Evolutionary conservation across 1,139 yeast species (phyloP), one percentile per base, ranked within the genome.

Genomic region (Hyphopichia fennica): DNA sequence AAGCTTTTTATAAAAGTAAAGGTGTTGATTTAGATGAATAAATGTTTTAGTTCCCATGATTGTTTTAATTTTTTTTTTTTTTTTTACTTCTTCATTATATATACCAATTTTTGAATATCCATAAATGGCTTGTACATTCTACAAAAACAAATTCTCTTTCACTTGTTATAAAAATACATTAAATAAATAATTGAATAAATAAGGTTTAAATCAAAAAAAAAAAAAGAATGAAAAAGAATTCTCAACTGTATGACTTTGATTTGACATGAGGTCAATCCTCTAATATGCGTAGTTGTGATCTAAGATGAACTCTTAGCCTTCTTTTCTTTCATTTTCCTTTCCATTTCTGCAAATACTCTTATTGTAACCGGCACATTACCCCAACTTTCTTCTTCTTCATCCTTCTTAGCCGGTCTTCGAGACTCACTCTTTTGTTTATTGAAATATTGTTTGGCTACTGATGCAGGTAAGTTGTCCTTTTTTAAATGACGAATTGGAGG

Each of bases 301-400:
- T 10, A 25, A 9, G 28, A 25, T 7, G 28, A 4, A 25, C n/a
- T 11, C 11, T 20, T 20, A n/a, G 20, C 14, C 43, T 46, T 49
- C 48, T 65, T 72, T 40, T 68, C 65, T 50, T 82, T 82, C 57
- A 85, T 66, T 54, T 71, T 72, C 67, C 82, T 80, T 62, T 91
- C 97, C 41, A 88, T 80, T 54, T 86, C 86, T 3, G 96, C 89
- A 69, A 91, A 91, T 2, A 82, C 96, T 46, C 80, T 75, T 48
- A 91, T 82, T 28, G 87, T 81, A 13, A 84, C 74, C 13, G 96
- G 95, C 36, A 89, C 82, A 40, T 78, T 83, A 5, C 74, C 78
- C 88, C 91, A 86, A 8, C 71, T 73, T 39, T 60, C 67, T 1
- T 58, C 65, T 16, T 60, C 65, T 47, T 57, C 47, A 45, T 52